Evolutionary conservation across 108 stramenopile species (phyloP), one percentile per base, ranked within the genome.

Genomic region (Asterionellopsis glacialis): DNA sequence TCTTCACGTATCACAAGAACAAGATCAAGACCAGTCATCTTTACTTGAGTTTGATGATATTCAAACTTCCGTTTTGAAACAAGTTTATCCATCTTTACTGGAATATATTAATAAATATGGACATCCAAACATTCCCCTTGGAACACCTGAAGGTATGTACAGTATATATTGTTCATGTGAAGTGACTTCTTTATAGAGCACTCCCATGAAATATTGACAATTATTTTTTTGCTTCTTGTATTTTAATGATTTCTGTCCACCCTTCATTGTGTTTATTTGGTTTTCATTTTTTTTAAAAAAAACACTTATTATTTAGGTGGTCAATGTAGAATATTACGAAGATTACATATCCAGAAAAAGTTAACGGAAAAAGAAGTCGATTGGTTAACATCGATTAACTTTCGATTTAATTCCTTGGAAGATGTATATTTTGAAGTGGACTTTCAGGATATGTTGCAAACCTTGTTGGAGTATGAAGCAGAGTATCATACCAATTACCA

Each of bases 121-220:
- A 27, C 70, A 91, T 53, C 84, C 86, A 23, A 91, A 91, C 52
- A 91, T 91, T 58, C 90, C 90, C 0, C 57, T 87, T 9, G 85
- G 83, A 27, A 72, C 70, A 11, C 47, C 52, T 10, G 86, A 84
- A 40, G 90, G 90, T 3, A 74, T n/a, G n/a, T n/a, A n/a, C n/a
- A n/a, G n/a, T n/a, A n/a, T n/a, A n/a, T n/a, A n/a, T n/a, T n/a
- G n/a, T n/a, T n/a, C n/a, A n/a, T n/a, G n/a, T n/a, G n/a, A n/a
- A n/a, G n/a, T n/a, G n/a, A n/a, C n/a, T n/a, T n/a, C n/a, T n/a
- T n/a, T n/a, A n/a, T n/a, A n/a, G n/a, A n/a, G n/a, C n/a, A n/a
- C n/a, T n/a, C n/a, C n/a, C n/a, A n/a, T n/a, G n/a, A n/a, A n/a
- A n/a, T n/a, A n/a, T n/a, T n/a, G n/a, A n/a, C n/a, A n/a, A n/a